phyloP scores from a whole-genome alignment of 208 protist genomes.

The Crithidia fasciculata region DNA sequence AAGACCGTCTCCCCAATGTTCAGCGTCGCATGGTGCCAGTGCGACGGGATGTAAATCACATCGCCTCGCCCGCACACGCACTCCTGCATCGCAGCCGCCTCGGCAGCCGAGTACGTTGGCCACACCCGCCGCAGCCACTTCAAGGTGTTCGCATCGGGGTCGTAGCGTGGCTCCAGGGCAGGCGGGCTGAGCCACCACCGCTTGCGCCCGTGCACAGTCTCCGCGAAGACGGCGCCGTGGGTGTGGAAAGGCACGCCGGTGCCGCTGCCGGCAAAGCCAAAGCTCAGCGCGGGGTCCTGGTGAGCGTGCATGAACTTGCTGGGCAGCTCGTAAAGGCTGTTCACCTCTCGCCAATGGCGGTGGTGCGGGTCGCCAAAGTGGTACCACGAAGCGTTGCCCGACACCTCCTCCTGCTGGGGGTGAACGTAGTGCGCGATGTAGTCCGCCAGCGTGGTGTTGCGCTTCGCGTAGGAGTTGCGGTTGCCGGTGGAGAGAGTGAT shows the following conservation, averaged over 20 bases:
- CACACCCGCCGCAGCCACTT: slow-evolving; percentile 32
- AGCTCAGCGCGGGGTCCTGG: slow-evolving; percentile 38
- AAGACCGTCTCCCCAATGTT: slow-evolving; percentile 62
- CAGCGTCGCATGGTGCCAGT: slow-evolving; percentile 61
- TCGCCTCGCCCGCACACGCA: slow-evolving; percentile 47
- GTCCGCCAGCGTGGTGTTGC: slow-evolving; percentile 12
- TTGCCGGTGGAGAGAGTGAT: slow-evolving; percentile 50
- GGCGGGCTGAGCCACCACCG: slow-evolving; percentile 44
- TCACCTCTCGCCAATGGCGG: slow-evolving; percentile 29
- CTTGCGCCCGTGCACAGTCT: slow-evolving; percentile 50
- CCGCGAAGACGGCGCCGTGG: slow-evolving; percentile 54
- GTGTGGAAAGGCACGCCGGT: slow-evolving; percentile 59
- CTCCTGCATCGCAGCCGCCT: slow-evolving; percentile 15
- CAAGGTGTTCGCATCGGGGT: slow-evolving; percentile 41
- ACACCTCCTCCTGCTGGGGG: slow-evolving; percentile 18
- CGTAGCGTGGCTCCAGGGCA: slow-evolving; percentile 24
- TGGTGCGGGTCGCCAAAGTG: slow-evolving; percentile 53
- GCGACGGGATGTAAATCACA: slow-evolving; percentile 49
- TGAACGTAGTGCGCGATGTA: slow-evolving; percentile 29
- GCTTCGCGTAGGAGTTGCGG: slow-evolving; percentile 47
- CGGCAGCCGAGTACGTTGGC: slow-evolving; percentile 17
- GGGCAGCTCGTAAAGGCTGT: slow-evolving; percentile 28
- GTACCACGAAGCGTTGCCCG: slow-evolving; percentile 39
- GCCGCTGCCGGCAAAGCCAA: slow-evolving; percentile 49
- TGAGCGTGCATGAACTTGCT: slow-evolving; percentile 18